These are phyloP conservation scores for Fragilariopsis cylindrus DNA, from an alignment of 108 stramenopile genomes.

Conservation along the genomic window DNA sequence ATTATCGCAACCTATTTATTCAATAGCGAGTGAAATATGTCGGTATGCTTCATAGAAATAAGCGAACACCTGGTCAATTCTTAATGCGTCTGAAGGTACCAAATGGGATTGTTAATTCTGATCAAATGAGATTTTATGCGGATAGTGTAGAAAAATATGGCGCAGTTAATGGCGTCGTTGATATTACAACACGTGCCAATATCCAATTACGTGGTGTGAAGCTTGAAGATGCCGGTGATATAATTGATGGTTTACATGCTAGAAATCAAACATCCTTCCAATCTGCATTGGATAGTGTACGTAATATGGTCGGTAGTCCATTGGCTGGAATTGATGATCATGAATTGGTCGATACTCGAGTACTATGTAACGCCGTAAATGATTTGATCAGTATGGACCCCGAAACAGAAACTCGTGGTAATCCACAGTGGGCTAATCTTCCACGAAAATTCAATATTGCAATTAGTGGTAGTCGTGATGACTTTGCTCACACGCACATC, in stretches of 20 bases:
- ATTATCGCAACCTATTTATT: constrained; percentile 2
- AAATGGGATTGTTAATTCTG: constrained; percentile 91
- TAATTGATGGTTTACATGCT: constrained; percentile 88
- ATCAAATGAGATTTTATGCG: constrained; percentile 89
- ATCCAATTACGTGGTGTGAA: constrained; percentile 92
- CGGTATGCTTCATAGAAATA: constrained; percentile 90
- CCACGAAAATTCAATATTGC: constrained; percentile 96
- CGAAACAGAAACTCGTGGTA: constrained; percentile 75
- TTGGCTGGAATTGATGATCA: constrained; percentile 90
- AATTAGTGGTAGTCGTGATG: constrained; percentile 87
- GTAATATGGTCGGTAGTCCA: constrained; percentile 94
- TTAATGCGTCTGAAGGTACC: constrained; percentile 93
- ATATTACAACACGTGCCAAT: constrained; percentile 93
- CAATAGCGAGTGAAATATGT: constrained; percentile 86
- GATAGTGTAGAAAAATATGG: constrained; percentile 85
- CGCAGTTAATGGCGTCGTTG: constrained; percentile 79
- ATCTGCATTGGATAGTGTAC: constrained; percentile 88
- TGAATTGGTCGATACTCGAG: constrained; percentile 90
- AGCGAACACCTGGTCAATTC: constrained; percentile 94
- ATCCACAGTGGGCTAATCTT: constrained; percentile 86
- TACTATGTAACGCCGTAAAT: constrained; percentile 78
- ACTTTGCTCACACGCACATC: constrained; percentile 94
- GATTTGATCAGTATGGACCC: constrained; percentile 82
- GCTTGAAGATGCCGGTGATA: constrained; percentile 86
- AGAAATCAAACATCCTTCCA: constrained; percentile 87